phyloP scores from a whole-genome alignment of 176 grass and related monocot species.

The Tuctoria greenei region DNA sequence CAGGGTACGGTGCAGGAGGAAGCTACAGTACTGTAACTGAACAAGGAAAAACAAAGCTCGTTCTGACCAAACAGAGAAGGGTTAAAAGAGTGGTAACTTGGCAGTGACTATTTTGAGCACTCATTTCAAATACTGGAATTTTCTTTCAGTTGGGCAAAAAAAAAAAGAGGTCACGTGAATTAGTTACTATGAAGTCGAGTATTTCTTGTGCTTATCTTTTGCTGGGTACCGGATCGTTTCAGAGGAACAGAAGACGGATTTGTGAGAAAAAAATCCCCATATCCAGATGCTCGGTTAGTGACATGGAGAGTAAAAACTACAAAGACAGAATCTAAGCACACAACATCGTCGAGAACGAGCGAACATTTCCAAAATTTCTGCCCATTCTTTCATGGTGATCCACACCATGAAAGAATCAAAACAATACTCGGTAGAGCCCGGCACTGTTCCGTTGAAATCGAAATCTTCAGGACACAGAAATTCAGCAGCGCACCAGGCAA shows the following conservation, averaged over 20 bases:
- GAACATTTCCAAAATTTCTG: background rate
- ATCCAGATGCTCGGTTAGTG: background rate
- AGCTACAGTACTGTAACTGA: background rate
- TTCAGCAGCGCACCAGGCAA: no score
- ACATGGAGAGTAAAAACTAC: background rate
- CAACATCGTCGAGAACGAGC: background rate
- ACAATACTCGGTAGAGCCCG: background rate
- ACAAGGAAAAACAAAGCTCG: background rate
- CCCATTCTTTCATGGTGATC: background rate
- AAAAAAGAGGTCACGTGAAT: background rate
- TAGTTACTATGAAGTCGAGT: background rate
- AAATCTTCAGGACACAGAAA: background rate
- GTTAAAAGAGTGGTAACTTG: background rate
- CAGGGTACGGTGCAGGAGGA: background rate
- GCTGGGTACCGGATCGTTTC: background rate
- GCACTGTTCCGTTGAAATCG: conserved; percentile 30
- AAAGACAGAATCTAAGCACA: background rate
- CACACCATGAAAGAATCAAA: background rate
- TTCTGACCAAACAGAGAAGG: background rate
- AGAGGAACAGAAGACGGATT: background rate
- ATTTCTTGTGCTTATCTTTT: background rate
- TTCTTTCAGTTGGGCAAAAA: background rate
- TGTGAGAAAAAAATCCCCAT: no score
- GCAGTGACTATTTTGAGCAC: background rate
- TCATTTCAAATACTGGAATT: background rate